Conservation (phyloP, 768 basidiomycete genomes). For the Serendipita sp. region DNA sequence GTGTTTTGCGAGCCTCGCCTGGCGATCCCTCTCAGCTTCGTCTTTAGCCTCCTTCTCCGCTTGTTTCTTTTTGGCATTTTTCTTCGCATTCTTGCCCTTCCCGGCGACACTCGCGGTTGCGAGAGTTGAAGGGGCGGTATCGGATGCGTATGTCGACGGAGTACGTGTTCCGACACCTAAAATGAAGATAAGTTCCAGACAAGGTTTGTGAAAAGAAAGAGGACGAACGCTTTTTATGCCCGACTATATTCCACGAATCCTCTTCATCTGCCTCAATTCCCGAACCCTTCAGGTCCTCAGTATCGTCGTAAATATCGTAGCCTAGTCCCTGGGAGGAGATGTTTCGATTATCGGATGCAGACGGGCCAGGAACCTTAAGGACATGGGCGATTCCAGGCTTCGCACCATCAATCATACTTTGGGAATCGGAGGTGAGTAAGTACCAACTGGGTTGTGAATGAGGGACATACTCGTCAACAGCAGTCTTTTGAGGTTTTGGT, state of each 20-base stretch:
- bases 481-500: constrained; percentile 50
- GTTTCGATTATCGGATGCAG: constrained; percentile 36
- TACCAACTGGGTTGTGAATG: background rate
- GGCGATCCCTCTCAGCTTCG: constrained; percentile 36
- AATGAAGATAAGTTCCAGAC: constrained; percentile 22
- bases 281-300: constrained; percentile 24
- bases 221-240: constrained; percentile 23
- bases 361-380: constrained; percentile 37
- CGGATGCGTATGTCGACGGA: constrained; percentile 11
- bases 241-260: constrained; percentile 68
- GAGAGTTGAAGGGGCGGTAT: constrained; percentile 9
- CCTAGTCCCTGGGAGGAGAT: constrained; percentile 47
- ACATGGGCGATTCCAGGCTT: constrained; percentile 43
- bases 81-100: constrained; percentile 48
- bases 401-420: constrained; percentile 49
- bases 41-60: constrained; percentile 41
- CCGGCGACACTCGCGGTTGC: constrained; percentile 29
- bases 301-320: constrained; percentile 68
- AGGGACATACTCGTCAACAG: constrained; percentile 49
- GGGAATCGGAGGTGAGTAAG: constrained; percentile 11
- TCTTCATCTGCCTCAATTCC: constrained; percentile 56
- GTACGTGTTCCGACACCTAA: constrained; percentile 10
- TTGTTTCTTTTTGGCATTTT: constrained; percentile 48
- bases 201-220: background rate
- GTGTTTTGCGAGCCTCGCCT: constrained; percentile 39